Conservation (phyloP, 805 yeast species). For the Spencermartinsiella europaea region DNA sequence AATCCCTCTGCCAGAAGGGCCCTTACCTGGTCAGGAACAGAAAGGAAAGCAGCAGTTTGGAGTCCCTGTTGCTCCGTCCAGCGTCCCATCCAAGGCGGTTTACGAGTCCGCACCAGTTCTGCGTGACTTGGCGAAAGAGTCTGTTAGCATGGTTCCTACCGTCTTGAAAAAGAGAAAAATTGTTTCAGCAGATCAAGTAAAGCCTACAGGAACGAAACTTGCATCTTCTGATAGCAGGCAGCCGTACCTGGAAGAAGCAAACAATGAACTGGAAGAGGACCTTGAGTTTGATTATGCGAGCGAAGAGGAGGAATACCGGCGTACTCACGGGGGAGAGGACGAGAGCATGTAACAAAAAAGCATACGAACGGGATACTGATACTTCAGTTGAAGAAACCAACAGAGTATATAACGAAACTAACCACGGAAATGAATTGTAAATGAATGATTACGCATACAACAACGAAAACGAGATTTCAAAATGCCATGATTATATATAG, state of each 20-base stretch:
- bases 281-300: constrained; percentile 5
- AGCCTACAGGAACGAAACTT: background rate
- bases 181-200: background rate
- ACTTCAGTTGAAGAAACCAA: no score
- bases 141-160: constrained; percentile 18
- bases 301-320: constrained; percentile 10
- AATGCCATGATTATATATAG: no score
- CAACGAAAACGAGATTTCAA: no score
- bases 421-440: no score
- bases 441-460: no score
- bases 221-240: background rate
- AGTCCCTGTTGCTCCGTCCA: background rate
- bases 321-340: background rate
- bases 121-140: constrained; percentile 21
- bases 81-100: constrained; percentile 14
- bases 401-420: no score
- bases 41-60: background rate
- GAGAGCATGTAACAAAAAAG: no score
- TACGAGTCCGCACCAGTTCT: constrained; percentile 25
- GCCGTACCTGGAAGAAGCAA: background rate
- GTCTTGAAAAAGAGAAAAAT: constrained; percentile 13
- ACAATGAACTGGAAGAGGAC: background rate
- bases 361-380: no score
- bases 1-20: constrained; percentile 31
- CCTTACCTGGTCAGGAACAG: constrained; percentile 1